Evolutionary conservation across 768 basidiomycete species (phyloP), one percentile per base, ranked within the genome.

Genomic region (Collybiopsis confluens): DNA sequence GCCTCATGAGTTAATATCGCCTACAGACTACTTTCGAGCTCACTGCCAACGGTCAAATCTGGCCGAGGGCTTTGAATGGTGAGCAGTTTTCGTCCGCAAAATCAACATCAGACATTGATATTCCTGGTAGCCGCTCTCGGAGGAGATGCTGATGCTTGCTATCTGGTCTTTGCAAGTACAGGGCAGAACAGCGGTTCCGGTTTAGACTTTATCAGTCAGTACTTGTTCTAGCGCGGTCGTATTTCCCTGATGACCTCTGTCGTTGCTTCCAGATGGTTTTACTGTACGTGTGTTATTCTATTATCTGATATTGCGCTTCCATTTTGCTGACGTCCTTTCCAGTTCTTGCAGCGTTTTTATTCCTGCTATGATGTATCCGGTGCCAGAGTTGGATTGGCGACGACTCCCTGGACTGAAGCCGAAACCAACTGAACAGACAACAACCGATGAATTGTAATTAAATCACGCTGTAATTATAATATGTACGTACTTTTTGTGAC

Each of bases 361-460:
- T 73, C 79, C 28, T 83, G 84, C 35, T 86, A 69, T 61, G 85
- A 88, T 62, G 81, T 82, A 42, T 63, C 73, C 45, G 80, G 81
- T 23, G 65, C 64, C 45, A 79, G 71, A 16, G 73, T 85, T 54
- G 82, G 84, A 18, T 71, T 85, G 54, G 82, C 83, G 5, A 78
- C 72, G 26, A 83, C 76, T 6, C 52, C 69, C 9, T 79, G 71
- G 65, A 85, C 85, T 1, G 56, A 59, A 15, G 73, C 81, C 3
- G 78, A 62, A 16, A 65, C 64, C 16, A 73, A 77, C 63, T 76
- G 24, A 24, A 43, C 11, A 13, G 13, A 11, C 24, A 26, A 20
- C 4, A 5, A 33, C 30, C 5, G 13, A 33, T 33, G 13, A 13
- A 33, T 33, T 13, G 30, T 33, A 33, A 33, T 13, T 33, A 13